phyloP scores from a whole-genome alignment of 2,329 filamentous ascomycete species.

The Xylariales sp. region DNA sequence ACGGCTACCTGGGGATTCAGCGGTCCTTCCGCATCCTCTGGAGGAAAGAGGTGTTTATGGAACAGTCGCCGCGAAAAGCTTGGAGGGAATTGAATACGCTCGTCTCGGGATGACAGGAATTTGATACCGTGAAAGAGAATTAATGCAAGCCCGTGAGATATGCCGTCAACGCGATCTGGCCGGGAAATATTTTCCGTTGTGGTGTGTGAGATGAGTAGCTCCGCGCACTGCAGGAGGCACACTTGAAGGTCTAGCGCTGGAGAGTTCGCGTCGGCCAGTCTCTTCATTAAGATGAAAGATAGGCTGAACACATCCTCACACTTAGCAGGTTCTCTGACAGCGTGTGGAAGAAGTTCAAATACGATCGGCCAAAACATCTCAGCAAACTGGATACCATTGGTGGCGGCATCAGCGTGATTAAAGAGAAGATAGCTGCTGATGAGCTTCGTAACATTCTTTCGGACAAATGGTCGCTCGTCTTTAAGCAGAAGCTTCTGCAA shows the following conservation, averaged over 20 bases:
- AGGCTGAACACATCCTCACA: slow-evolving; percentile 37
- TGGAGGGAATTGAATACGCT: slow-evolving; percentile 12
- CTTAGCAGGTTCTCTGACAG: slow-evolving; percentile 23
- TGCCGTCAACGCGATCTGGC: slow-evolving; percentile 29
- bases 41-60: slow-evolving; percentile 63
- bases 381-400: slow-evolving; percentile 33
- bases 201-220: slow-evolving; percentile 19
- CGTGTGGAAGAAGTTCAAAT: slow-evolving; percentile 30
- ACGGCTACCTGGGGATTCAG: slow-evolving; percentile 40
- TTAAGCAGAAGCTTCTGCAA: slow-evolving; percentile 31
- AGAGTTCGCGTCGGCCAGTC: slow-evolving; percentile 20
- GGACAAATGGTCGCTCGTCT: slow-evolving; percentile 29
- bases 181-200: slow-evolving; percentile 31
- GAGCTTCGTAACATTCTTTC: slow-evolving; percentile 28
- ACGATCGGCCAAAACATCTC: slow-evolving; percentile 43
- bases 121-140: slow-evolving; percentile 26
- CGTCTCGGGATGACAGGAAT: slow-evolving; percentile 18
- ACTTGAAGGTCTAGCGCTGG: slow-evolving; percentile 15
- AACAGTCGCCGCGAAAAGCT: slow-evolving; percentile 48
- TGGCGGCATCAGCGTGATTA: slow-evolving; percentile 17
- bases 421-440: slow-evolving; percentile 20
- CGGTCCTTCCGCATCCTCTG: slow-evolving; percentile 25
- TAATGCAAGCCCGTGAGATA: slow-evolving; percentile 29
- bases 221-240: slow-evolving; percentile 18
- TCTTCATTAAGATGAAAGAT: slow-evolving; percentile 19